phyloP scores from a whole-genome alignment of 1,284 basidiomycete species.

The Ceraceosorus guamensis region DNA sequence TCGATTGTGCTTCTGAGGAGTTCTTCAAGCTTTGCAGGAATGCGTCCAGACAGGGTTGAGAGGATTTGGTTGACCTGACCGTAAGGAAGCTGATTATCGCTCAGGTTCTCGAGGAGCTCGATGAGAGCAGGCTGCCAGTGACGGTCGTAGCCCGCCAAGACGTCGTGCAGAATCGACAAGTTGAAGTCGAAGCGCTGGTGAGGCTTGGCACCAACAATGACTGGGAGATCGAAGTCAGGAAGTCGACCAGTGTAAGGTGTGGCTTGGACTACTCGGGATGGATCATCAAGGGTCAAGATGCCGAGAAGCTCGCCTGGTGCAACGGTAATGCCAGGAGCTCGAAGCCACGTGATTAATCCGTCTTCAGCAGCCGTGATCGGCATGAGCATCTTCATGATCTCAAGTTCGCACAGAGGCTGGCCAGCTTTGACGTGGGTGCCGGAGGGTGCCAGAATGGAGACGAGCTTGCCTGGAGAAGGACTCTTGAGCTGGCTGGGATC shows the following conservation, averaged over 20 bases:
- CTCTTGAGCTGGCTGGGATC: constrained; percentile 95
- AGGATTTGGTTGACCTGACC: constrained; percentile 77
- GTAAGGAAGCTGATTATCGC: constrained; percentile 81
- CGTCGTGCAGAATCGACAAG: constrained; percentile 76
- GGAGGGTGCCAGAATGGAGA: constrained; percentile 89
- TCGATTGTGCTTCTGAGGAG: constrained; percentile 73
- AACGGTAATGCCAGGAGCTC: constrained; percentile 92
- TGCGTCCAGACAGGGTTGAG: constrained; percentile 82
- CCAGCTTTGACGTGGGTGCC: constrained; percentile 95
- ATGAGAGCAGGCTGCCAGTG: constrained; percentile 67
- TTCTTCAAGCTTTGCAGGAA: constrained; percentile 71
- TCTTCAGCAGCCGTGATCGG: constrained; percentile 84
- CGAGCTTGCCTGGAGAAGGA: constrained; percentile 92
- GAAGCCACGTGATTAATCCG: constrained; percentile 74
- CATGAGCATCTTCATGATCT: constrained; percentile 53
- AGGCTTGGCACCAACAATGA: constrained; percentile 80
- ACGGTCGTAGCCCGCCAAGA: constrained; percentile 52
- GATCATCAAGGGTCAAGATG: constrained; percentile 93
- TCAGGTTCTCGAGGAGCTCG: constrained; percentile 69
- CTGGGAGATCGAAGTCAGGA: constrained; percentile 58
- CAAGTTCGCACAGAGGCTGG: constrained; percentile 95
- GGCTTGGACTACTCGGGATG: constrained; percentile 91
- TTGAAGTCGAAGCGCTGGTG: constrained; percentile 77
- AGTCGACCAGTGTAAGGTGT: constrained; percentile 95
- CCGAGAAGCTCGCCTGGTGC: constrained; percentile 97